Percentiles rank a stretch among this genome's conserved stretches.
phyloP scores from a whole-genome alignment of 1,284 basidiomycete genomes.

The Pseudozyma sp. region DNA sequence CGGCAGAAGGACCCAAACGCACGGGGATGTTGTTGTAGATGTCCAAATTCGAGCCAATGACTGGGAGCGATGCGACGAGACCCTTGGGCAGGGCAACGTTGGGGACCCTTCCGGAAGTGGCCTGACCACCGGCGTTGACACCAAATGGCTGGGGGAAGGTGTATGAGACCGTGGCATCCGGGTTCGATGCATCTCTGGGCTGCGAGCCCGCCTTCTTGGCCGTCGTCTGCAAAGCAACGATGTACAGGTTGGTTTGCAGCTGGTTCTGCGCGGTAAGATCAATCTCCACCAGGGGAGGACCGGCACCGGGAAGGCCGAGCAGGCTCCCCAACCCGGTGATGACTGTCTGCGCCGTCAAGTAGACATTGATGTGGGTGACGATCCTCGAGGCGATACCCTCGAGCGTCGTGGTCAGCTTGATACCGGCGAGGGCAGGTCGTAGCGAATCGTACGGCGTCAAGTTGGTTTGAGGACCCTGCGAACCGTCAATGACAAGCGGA shows the following conservation, averaged over 20 bases:
- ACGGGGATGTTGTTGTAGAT: constrained; percentile 46
- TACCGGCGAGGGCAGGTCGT: constrained; percentile 74
- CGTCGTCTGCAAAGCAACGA: constrained; percentile 42
- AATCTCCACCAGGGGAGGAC: constrained; percentile 32
- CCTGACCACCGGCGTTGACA: constrained; percentile 13
- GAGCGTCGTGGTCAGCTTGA: constrained; percentile 73
- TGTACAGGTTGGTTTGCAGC: constrained; percentile 36
- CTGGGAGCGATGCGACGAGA: constrained; percentile 35
- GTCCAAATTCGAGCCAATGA: constrained; percentile 53
- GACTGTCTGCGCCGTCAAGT: constrained; percentile 40
- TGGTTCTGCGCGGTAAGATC: constrained; percentile 39
- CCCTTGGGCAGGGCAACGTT: constrained; percentile 54
- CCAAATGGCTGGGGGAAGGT: constrained; percentile 41
- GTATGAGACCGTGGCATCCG: constrained; percentile 40
- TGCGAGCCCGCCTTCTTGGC: constrained; percentile 26
- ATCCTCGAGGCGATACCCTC: constrained; percentile 69
- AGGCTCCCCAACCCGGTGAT: constrained; percentile 33
- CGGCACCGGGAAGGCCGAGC: constrained; percentile 14
- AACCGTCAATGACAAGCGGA: constrained; percentile 38
- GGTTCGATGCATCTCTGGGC: constrained; percentile 26
- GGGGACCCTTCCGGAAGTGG: constrained; percentile 35
- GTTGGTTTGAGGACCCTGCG: constrained; percentile 54
- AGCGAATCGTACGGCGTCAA: constrained; percentile 77
- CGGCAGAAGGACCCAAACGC: constrained; percentile 36
- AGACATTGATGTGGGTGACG: constrained; percentile 50